Evolutionary conservation across 805 yeast genomes (phyloP).

Genomic region (Metschnikowia koreensis): DNA sequence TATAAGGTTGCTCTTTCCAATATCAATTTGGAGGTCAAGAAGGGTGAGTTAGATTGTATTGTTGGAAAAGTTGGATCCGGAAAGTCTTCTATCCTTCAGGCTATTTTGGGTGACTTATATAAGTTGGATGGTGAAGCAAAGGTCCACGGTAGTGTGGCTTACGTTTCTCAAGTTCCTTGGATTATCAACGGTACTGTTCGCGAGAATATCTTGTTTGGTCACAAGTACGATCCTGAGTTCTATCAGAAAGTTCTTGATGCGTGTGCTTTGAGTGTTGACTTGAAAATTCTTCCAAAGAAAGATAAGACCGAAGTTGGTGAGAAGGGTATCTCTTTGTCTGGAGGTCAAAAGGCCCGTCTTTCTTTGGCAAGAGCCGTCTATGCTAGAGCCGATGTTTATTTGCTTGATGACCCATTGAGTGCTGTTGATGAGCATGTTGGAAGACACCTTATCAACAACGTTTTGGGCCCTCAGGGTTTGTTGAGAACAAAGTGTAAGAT

Average conservation of each 20-base stretch:
- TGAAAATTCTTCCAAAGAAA: constrained; percentile 79
- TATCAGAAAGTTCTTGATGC: constrained; percentile 80
- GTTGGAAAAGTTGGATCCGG: constrained; percentile 92
- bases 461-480: constrained; percentile 78
- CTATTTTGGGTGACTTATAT: constrained; percentile 79
- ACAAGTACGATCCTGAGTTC: constrained; percentile 74
- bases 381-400: constrained; percentile 86
- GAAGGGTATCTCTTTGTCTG: constrained; percentile 92
- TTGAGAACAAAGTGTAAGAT: constrained; percentile 70
- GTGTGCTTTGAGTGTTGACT: constrained; percentile 81
- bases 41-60: constrained; percentile 79
- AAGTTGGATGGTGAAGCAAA: constrained; percentile 70
- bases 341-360: constrained; percentile 96
- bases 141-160: constrained; percentile 77
- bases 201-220: constrained; percentile 91
- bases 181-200: constrained; percentile 91
- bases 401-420: constrained; percentile 88
- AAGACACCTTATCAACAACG: constrained; percentile 76
- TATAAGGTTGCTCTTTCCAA: constrained; percentile 66
- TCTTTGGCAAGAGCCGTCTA: constrained; percentile 95
- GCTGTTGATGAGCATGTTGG: constrained; percentile 99
- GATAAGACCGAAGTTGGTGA: constrained; percentile 94
- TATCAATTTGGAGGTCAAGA: constrained; percentile 60
- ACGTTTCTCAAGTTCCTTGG: constrained; percentile 95
- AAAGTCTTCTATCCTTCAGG: constrained; percentile 77